These are phyloP conservation scores for Lactarius tabidus DNA, from an alignment of 768 basidiomycete species.

Conservation along the genomic window DNA sequence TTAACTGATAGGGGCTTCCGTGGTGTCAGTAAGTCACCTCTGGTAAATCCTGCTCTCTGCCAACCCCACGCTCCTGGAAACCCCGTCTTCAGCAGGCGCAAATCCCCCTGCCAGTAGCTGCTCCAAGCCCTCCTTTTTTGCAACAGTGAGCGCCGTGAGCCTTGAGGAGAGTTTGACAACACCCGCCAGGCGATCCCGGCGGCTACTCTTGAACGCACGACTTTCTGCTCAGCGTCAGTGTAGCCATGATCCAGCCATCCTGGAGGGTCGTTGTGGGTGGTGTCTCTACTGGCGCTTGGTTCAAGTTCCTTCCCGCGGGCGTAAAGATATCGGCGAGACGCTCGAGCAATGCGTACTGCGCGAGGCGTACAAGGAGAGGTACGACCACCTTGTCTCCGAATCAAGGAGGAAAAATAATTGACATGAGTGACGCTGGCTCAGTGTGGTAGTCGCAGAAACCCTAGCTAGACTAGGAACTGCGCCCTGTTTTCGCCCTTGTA, in stretches of 20 bases:
- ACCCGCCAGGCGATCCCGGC: constrained; percentile 43
- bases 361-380: constrained; percentile 71
- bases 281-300: constrained; percentile 37
- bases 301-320: constrained; percentile 49
- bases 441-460: constrained; percentile 32
- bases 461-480: constrained; percentile 39
- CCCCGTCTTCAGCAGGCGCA: background rate
- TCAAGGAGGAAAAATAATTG: background rate
- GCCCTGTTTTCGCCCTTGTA: constrained; percentile 45
- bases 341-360: constrained; percentile 55
- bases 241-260: constrained; percentile 59
- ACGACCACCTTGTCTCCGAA: background rate
- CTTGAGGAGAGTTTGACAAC: constrained; percentile 32
- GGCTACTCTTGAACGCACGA: constrained; percentile 47
- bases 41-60: background rate
- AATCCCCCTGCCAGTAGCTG: background rate
- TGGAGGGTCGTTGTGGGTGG: constrained; percentile 46
- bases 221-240: constrained; percentile 57
- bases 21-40: background rate
- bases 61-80: background rate
- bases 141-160: too few species aligned
- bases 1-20: background rate
- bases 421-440: background rate
- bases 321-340: constrained; percentile 64
- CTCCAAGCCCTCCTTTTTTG: too few species aligned